These are phyloP conservation scores for Psidium guajava DNA, from an alignment of 345 rosid genomes.

Conservation along the genomic window DNA sequence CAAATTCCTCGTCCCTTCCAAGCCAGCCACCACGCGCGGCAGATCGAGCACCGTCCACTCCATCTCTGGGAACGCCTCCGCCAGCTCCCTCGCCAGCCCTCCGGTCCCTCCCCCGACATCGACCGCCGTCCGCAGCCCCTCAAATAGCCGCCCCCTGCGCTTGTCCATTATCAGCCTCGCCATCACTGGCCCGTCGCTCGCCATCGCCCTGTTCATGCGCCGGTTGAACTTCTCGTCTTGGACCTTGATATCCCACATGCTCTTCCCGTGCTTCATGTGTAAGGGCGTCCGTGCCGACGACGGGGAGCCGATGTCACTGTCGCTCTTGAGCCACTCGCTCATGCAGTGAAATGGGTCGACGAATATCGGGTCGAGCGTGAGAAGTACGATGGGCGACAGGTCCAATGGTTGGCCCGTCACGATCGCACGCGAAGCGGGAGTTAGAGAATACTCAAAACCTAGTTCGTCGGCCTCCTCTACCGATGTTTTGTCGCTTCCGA, in stretches of 20 bases:
- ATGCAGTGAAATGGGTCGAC: constrained; percentile 14
- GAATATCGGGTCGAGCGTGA: constrained; percentile 14
- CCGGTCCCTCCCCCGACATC: constrained; percentile 44
- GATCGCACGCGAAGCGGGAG: constrained; percentile 15
- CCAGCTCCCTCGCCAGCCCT: constrained; percentile 17
- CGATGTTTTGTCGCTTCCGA: neutral
- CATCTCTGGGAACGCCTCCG: constrained; percentile 18
- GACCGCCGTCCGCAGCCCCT: constrained; percentile 18
- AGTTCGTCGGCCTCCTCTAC: neutral
- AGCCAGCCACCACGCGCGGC: constrained; percentile 19
- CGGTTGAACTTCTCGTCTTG: constrained; percentile 5
- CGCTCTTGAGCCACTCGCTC: constrained; percentile 19
- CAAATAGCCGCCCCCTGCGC: constrained; percentile 9
- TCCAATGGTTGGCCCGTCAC: constrained; percentile 17
- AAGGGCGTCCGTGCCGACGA: constrained; percentile 5
- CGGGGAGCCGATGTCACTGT: neutral
- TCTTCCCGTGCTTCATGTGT: constrained; percentile 13
- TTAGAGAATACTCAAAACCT: constrained; percentile 14
- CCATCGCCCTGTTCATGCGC: constrained; percentile 20
- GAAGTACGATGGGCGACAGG: constrained; percentile 10
- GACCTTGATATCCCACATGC: constrained; percentile 4
- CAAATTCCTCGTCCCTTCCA: constrained; percentile 8
- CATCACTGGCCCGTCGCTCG: constrained; percentile 16
- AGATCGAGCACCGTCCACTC: constrained; percentile 27
- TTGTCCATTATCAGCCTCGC: constrained; percentile 5